Base-by-base conservation (phyloP, 2,329 filamentous ascomycete species). In the Bertia moriformis region DNA sequence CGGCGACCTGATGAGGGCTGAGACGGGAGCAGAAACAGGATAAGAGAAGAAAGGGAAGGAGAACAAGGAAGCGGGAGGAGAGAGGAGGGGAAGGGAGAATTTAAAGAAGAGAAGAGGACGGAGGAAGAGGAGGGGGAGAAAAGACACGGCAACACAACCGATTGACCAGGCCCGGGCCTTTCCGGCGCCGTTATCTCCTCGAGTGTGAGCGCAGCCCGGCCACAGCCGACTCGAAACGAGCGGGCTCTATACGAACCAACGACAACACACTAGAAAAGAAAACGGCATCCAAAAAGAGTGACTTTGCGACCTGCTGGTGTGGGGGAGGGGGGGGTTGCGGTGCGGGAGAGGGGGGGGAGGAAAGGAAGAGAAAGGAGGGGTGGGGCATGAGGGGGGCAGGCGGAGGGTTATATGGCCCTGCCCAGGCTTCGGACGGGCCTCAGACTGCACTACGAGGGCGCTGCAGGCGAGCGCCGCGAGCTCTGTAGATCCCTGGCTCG, bases 231-330 rank as follows among this genome's bases (percentile, higher is more conserved):
- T n/a, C n/a, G n/a, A n/a, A n/a, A n/a, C n/a, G n/a, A n/a, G n/a
- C n/a, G n/a, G n/a, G n/a, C n/a, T n/a, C n/a, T n/a, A n/a, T n/a
- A n/a, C n/a, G n/a, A n/a, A n/a, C n/a, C n/a, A n/a, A n/a, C n/a
- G n/a, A n/a, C n/a, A n/a, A n/a, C n/a, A n/a, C 61, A 63, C 53
- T 60, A 64, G 63, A 63, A 65, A 64, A 66, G 61, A 66, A n/a
- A n/a, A n/a, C n/a, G n/a, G n/a, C 55, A 62, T 65, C 63, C 61
- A 59, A 52, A 58, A 54, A 56, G 22, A 27, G 22, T 59, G 56
- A 59, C 59, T 74, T 74, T 73, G 71, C 70, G 68, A 67, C 70
- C 70, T 68, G 62, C 59, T 60, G 58, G 59, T 55, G 61, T 64
- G 55, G 60, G 65, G 56, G 22, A 27, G 7, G 22, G 22, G 22